Base-by-base conservation (phyloP, 2,329 filamentous ascomycete species). In the Fusarium sacchari region DNA sequence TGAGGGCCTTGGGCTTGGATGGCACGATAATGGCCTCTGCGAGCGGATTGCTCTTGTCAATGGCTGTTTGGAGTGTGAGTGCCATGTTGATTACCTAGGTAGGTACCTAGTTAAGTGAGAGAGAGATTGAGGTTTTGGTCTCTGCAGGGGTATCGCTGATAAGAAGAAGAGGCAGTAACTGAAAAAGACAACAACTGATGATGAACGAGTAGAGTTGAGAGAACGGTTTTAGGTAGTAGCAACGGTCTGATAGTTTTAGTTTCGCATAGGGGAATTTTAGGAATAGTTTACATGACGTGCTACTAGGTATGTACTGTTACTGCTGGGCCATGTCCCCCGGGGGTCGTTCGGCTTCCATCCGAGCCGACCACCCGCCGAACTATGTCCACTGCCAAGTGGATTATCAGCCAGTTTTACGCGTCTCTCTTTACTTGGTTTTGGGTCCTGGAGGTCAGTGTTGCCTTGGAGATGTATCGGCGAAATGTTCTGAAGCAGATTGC, bases 1-100 rank as follows among this genome's bases (percentile, higher is more conserved):
- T 88, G 69, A 94, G 86, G 67, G 91, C 84, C 12, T 82, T 79
- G 12, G 90, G 86, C 73, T 89, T 90, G 66, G 88, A 89, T 36
- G 94, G 94, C 55, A 96, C 86, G 80, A 96, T 93, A 81, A 96
- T 85, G 68, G 94, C 94, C 64, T 84, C 82, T 28, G 86, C 81
- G 67, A 81, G 80, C 71, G 80, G 79, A 44, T 79, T 80, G 80
- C 87, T 86, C 71, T 74, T 67, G 58, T 84, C 81, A 77, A 88
- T 85, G 78, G 86, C 85, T 70, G 83, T 84, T 72, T 87, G 84
- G 61, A 88, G 84, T n/a, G 87, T 88, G 63, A 82, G 74, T 40
- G 82, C 73, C 82, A 84, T 84, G 67, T 39, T 66, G 53, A 28
- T 47, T 37, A n/a, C n/a, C n/a, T n/a, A 26, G 7, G 56, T 39